Evolutionary conservation across 192 early-diverging fungal genomes (phyloP).

Genomic region (Linnemannia elongata): DNA sequence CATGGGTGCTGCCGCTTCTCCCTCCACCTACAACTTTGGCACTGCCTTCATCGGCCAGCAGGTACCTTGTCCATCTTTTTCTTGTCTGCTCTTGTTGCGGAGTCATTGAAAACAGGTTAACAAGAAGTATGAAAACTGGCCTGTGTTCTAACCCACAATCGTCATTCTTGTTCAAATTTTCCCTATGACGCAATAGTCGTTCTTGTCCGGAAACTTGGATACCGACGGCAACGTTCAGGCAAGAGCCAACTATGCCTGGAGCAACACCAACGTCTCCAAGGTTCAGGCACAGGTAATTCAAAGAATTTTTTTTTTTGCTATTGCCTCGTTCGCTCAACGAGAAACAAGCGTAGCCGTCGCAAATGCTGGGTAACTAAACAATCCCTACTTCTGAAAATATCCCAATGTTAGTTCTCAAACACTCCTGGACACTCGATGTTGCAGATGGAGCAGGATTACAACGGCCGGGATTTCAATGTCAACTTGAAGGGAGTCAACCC

Average conservation of each 20-base stretch:
- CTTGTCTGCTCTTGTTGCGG: not conserved
- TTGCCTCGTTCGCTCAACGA: not conserved
- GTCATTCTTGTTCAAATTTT: not conserved
- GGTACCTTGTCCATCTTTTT: constrained; percentile 44
- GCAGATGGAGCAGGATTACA: constrained; percentile 93
- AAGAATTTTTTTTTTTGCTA: not conserved
- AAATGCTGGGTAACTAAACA: not conserved
- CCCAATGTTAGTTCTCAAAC: constrained; percentile 66
- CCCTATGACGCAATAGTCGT: constrained; percentile 62
- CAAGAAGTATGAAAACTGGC: not conserved
- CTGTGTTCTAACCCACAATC: not conserved
- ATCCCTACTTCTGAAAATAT: not conserved
- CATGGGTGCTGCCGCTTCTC: constrained; percentile 84
- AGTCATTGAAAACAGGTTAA: not conserved
- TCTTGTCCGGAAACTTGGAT: constrained; percentile 96
- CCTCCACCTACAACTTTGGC: constrained; percentile 93
- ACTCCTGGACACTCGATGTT: constrained; percentile 90
- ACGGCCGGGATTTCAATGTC: constrained; percentile 89
- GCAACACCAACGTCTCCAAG: constrained; percentile 73
- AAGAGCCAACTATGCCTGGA: constrained; percentile 86
- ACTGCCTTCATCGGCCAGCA: constrained; percentile 86
- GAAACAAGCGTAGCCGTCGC: not conserved
- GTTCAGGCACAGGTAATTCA: constrained; percentile 67
- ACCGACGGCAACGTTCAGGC: constrained; percentile 90
- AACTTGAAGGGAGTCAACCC: constrained; percentile 97